Evolutionary conservation across 2,329 filamentous ascomycete species (phyloP).

Genomic region (Fusarium denticulatum): DNA sequence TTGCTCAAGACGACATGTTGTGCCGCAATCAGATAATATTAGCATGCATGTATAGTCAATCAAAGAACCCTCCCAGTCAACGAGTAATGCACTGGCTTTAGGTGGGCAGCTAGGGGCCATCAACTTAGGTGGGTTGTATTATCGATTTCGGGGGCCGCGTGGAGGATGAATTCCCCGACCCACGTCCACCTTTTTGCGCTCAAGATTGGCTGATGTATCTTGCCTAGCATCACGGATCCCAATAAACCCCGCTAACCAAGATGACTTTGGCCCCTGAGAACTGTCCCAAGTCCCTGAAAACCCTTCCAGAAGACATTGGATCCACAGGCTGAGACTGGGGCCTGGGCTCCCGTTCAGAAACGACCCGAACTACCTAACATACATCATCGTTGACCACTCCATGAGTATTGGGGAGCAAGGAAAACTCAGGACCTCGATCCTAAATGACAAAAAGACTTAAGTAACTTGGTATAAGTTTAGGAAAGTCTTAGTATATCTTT

Average conservation of each 20-base stretch:
- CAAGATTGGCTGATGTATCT: conserved; percentile 15
- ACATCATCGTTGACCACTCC: background rate
- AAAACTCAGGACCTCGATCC: background rate
- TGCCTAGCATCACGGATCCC: conserved; percentile 9
- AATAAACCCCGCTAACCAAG: conserved; percentile 8
- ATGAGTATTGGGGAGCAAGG: background rate
- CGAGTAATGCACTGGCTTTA: conserved; percentile 4
- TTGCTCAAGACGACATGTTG: background rate
- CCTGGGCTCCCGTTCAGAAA: background rate
- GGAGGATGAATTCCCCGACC: conserved; percentile 12
- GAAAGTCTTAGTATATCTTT: background rate
- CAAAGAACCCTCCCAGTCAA: background rate
- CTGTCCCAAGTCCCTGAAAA: conserved; percentile 25
- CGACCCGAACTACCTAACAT: background rate
- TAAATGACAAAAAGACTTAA: background rate
- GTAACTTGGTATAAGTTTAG: background rate
- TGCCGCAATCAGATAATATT: background rate
- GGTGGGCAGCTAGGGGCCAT: conserved; percentile 1
- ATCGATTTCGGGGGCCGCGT: conserved; percentile 12
- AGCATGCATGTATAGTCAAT: background rate
- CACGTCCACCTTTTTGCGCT: conserved; percentile 3
- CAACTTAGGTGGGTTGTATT: background rate
- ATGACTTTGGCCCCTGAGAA: conserved; percentile 21
- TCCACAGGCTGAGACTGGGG: background rate
- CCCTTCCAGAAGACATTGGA: conserved; percentile 29